These are phyloP conservation scores for Dendrobium officinale DNA, from an alignment of 106 monocot species.

Conservation along the genomic window DNA sequence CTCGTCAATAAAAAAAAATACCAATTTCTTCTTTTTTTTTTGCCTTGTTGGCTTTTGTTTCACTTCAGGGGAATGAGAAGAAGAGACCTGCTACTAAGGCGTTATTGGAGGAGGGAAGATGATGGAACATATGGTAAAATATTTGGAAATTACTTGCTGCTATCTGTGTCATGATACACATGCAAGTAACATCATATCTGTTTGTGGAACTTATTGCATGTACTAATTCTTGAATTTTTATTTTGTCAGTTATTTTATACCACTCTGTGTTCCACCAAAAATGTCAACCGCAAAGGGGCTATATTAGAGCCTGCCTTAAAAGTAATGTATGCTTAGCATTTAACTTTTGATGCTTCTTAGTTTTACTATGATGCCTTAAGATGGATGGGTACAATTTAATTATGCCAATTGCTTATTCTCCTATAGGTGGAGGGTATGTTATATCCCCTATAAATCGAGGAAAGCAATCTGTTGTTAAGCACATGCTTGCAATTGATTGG, in stretches of 20 bases:
- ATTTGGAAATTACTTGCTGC: background rate
- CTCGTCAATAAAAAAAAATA: background rate
- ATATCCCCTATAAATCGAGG: slow-evolving; percentile 89
- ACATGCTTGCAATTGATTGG: slow-evolving; percentile 99
- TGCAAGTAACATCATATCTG: background rate
- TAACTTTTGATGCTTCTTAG: slow-evolving; percentile 1
- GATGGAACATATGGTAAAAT: slow-evolving; percentile 93
- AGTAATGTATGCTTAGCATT: slow-evolving; percentile 91
- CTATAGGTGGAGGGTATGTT: slow-evolving; percentile 93
- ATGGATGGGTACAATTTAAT: background rate
- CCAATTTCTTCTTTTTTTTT: background rate
- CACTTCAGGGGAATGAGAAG: slow-evolving; percentile 77
- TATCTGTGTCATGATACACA: background rate
- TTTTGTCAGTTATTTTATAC: slow-evolving; percentile 75
- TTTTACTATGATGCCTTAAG: background rate
- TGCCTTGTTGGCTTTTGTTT: background rate
- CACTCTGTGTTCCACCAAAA: slow-evolving; percentile 87
- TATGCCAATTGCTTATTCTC: slow-evolving; percentile 9
- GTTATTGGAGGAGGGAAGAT: slow-evolving; percentile 98
- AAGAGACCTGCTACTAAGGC: slow-evolving; percentile 77
- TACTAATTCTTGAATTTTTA: slow-evolving; percentile 10
- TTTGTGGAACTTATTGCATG: slow-evolving; percentile 1
- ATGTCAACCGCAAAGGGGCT: slow-evolving; percentile 64
- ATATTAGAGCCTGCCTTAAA: slow-evolving; percentile 96
- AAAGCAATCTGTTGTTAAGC: slow-evolving; percentile 91